Evolutionary conservation across 176 grass and related monocot genomes (phyloP).

Genomic region (Carex parvula): DNA sequence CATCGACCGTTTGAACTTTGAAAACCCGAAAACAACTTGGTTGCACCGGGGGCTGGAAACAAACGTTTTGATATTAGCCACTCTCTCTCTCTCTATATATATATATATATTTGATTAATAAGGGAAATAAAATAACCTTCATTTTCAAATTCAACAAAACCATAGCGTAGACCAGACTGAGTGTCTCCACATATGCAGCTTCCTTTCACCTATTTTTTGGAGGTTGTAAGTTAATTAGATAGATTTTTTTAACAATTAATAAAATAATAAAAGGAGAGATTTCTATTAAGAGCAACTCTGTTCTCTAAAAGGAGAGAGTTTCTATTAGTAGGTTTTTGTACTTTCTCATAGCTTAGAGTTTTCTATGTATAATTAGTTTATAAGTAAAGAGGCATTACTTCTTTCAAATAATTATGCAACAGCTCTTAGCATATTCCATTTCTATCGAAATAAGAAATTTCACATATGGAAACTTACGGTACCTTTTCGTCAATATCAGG

Average conservation of each 20-base stretch:
- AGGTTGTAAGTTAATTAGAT: not conserved
- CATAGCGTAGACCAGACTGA: slow-evolving; percentile 1
- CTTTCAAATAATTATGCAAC: not conserved
- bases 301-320: not conserved
- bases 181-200: slow-evolving; percentile 18
- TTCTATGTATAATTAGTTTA: not conserved
- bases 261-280: not conserved
- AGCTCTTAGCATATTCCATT: not conserved
- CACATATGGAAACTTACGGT: not conserved
- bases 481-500: not conserved
- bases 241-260: not conserved
- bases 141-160: slow-evolving; percentile 18
- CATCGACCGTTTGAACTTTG: too few species aligned
- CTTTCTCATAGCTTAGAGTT: too few species aligned
- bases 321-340: too few species aligned
- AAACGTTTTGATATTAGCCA: too few species aligned
- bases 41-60: too few species aligned
- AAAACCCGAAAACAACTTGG: too few species aligned
- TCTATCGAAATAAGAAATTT: not conserved
- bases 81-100: too few species aligned
- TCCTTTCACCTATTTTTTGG: not conserved
- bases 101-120: not conserved
- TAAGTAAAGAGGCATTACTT: not conserved
- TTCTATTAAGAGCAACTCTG: not conserved
- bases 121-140: not conserved